phyloP scores from a whole-genome alignment of 106 monocot species.

The Iris macrosiphon region DNA sequence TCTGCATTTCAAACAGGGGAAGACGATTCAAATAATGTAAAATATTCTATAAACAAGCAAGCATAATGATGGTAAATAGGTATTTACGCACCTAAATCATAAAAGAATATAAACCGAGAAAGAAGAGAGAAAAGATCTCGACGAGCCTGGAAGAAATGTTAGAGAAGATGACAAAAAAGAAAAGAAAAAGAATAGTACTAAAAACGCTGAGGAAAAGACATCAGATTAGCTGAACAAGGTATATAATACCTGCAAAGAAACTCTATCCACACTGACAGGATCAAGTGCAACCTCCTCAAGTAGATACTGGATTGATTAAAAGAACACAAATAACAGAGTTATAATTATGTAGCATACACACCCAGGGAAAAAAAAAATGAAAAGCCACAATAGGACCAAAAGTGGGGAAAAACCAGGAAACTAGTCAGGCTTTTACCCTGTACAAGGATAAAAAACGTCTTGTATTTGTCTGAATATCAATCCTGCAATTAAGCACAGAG shows the following conservation, averaged over 20 bases:
- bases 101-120: conserved; percentile 85
- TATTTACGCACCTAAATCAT: conserved; percentile 53
- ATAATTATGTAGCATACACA: neutral
- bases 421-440: conserved; percentile 33
- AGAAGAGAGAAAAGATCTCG: conserved; percentile 75
- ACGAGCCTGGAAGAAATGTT: conserved; percentile 56
- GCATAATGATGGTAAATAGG: neutral
- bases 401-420: neutral
- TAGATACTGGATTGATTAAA: conserved; percentile 66
- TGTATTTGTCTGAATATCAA: conserved; percentile 95
- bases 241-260: conserved; percentile 61
- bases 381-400: too few relatives aligned
- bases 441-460: conserved; percentile 85
- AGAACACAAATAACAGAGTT: neutral
- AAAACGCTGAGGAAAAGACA: neutral
- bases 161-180: neutral
- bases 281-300: conserved; percentile 83
- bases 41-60: neutral
- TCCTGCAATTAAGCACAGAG: conserved; percentile 57
- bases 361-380: too few relatives aligned
- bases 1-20: too few relatives aligned
- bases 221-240: neutral
- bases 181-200: too few relatives aligned
- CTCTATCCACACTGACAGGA: conserved; percentile 39
- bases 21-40: too few relatives aligned